Evolutionary conservation across 169 alveolate species (phyloP), one percentile per base, ranked within the genome.

Genomic region (Miamiensis avidus): DNA sequence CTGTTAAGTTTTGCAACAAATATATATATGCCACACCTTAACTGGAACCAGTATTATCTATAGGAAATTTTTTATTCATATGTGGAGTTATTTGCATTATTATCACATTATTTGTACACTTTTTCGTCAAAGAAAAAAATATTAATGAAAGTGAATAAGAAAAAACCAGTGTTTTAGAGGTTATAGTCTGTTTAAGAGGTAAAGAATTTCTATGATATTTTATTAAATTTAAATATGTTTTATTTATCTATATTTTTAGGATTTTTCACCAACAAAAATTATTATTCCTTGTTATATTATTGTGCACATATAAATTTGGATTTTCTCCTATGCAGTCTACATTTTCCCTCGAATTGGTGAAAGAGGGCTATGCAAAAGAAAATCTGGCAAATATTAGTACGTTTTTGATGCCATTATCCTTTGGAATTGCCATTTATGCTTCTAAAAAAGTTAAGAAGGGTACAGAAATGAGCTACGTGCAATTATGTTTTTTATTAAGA

Each of bases 1-100:
- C 91, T 0, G 74, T 77, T 15, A 92, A 87, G 15, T 92, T 92
- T 34, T 92, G 95, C 74, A 92, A 92, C 64, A 34, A 78, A 29
- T 89, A 84, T 31, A 32, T 84, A 0, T 87, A 65, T 76, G 11
- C 81, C 16, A 49, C 64, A 28, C 83, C 84, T 1, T 64, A 72
- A 82, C 34, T 75, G 69, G 82, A 34, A 28, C 91, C 91, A 29
- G 15, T 91, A 0, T 81, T 91, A 25, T 31, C 89, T 29, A 79
- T 83, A 29, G 27, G 31, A 29, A 30, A 28, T 11, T 91, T 83
- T 76, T 29, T 88, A 27, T 79, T 84, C 1, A 29, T 72, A 25
- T 83, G 87, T 88, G 79, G 90, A 0, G 28, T 75, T 0, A 28
- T 88, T 34, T n/a, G 72, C 26, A 1, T 85, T 34, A 25, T 76